phyloP scores from a whole-genome alignment of 2,329 filamentous ascomycete genomes.

The Achaetomium macrosporum region DNA sequence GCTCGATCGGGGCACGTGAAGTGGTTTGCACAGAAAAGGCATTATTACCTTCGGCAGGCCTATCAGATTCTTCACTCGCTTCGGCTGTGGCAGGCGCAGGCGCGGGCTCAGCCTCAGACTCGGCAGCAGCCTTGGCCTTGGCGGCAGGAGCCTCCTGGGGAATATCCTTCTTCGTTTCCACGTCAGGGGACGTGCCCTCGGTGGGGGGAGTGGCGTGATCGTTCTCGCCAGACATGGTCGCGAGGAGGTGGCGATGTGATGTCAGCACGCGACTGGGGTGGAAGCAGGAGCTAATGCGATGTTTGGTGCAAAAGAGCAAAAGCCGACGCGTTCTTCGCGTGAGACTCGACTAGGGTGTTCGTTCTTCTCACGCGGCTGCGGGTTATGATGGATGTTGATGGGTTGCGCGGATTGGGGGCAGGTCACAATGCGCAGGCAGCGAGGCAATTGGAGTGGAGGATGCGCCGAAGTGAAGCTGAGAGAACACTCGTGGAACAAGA shows the following conservation, averaged over 20 bases:
- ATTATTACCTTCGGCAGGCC: constrained; percentile 22
- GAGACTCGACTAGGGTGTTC: constrained; percentile 5
- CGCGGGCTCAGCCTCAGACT: constrained; percentile 15
- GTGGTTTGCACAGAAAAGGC: neutral
- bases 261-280: constrained; percentile 21
- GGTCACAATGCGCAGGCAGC: constrained; percentile 18
- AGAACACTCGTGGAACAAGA: constrained; percentile 19
- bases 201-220: constrained; percentile 16
- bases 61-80: constrained; percentile 27
- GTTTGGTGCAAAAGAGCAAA: constrained; percentile 17
- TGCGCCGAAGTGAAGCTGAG: constrained; percentile 18
- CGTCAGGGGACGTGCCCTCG: constrained; percentile 18
- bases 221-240: constrained; percentile 27
- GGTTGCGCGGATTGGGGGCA: constrained; percentile 17
- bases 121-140: constrained; percentile 18
- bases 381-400: constrained; percentile 21
- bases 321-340: constrained; percentile 25
- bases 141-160: constrained; percentile 10
- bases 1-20: neutral
- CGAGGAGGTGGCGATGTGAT: constrained; percentile 24
- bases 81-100: constrained; percentile 9
- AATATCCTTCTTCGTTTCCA: constrained; percentile 15
- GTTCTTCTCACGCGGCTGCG: constrained; percentile 11
- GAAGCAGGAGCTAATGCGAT: neutral
- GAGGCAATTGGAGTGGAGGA: constrained; percentile 11